These are phyloP conservation scores for Aulographum hederae DNA, from an alignment of 2,329 filamentous ascomycete species.

Conservation along the genomic window DNA sequence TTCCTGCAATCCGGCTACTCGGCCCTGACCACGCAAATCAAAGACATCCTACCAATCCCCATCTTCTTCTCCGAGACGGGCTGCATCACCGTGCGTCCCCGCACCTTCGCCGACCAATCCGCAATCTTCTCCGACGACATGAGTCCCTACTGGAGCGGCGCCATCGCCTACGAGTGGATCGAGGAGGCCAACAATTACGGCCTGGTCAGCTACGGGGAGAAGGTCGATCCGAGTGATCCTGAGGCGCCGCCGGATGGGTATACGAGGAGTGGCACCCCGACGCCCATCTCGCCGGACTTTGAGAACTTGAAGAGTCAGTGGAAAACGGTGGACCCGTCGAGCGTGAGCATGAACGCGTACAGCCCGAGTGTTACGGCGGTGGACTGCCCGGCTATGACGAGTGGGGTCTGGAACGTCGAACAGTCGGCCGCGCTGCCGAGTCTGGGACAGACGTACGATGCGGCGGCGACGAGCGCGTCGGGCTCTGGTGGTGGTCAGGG, in stretches of 20 bases:
- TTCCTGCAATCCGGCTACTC: slow-evolving; percentile 52
- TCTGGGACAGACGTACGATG: slow-evolving; percentile 33
- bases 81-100: slow-evolving; percentile 46
- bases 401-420: slow-evolving; percentile 53
- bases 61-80: slow-evolving; percentile 85
- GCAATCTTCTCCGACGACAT: slow-evolving; percentile 62
- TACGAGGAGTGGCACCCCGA: slow-evolving; percentile 53
- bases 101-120: slow-evolving; percentile 52
- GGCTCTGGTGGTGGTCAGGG: too few species aligned
- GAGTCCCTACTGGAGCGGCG: slow-evolving; percentile 52
- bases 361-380: slow-evolving; percentile 41
- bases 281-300: slow-evolving; percentile 58
- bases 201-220: slow-evolving; percentile 54
- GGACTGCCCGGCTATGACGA: slow-evolving; percentile 51
- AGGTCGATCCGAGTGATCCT: slow-evolving; percentile 27
- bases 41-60: slow-evolving; percentile 58
- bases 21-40: slow-evolving; percentile 46
- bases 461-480: too few species aligned
- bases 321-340: slow-evolving; percentile 52
- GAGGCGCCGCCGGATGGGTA: slow-evolving; percentile 44
- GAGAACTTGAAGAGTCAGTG: slow-evolving; percentile 59
- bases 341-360: slow-evolving; percentile 49
- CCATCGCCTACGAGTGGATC: slow-evolving; percentile 84
- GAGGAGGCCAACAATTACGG: slow-evolving; percentile 71
- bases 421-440: slow-evolving; percentile 52